Evolutionary conservation across 352 stramenopile species (phyloP).

Genomic region (Aphanomyces invadans): DNA sequence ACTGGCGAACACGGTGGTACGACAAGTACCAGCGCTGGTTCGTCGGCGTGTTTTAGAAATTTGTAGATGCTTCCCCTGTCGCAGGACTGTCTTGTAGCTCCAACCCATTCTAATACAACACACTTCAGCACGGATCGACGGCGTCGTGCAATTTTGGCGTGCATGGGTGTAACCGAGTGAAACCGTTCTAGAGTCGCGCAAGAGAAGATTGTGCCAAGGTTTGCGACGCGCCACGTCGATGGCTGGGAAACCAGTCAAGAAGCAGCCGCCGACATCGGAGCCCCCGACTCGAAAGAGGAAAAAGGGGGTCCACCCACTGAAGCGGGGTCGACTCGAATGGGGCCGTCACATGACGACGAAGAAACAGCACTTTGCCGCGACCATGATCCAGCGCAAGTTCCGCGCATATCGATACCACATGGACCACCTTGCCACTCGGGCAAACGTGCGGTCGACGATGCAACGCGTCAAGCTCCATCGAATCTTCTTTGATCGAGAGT

Average conservation of each 20-base stretch:
- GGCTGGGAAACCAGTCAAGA: too few species aligned
- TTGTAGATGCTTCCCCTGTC: not conserved
- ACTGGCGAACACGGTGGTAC: slow-evolving; percentile 96
- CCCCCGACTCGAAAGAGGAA: slow-evolving; percentile 17
- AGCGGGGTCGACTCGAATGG: slow-evolving; percentile 8
- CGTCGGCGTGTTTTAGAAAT: slow-evolving; percentile 83
- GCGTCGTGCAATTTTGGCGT: too few species aligned
- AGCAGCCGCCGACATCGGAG: not conserved
- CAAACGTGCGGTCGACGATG: slow-evolving; percentile 43
- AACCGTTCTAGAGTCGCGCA: too few species aligned
- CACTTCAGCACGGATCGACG: too few species aligned
- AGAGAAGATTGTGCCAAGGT: too few species aligned
- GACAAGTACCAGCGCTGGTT: slow-evolving; percentile 93
- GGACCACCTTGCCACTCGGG: slow-evolving; percentile 41
- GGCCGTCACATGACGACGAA: slow-evolving; percentile 5
- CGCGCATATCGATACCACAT: slow-evolving; percentile 51
- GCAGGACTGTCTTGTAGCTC: too few species aligned
- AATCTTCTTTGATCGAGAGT: slow-evolving; percentile 38
- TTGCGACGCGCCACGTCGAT: too few species aligned
- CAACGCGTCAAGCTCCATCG: slow-evolving; percentile 44
- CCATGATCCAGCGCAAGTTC: slow-evolving; percentile 67
- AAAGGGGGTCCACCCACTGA: slow-evolving; percentile 32
- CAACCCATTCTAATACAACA: too few species aligned
- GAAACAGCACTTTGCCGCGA: slow-evolving; percentile 38
- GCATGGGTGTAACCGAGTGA: too few species aligned